Percentiles rank a stretch among this genome's conserved stretches.
phyloP scores from a whole-genome alignment of 2,329 filamentous ascomycete genomes.

The Aureobasidium sp. region DNA sequence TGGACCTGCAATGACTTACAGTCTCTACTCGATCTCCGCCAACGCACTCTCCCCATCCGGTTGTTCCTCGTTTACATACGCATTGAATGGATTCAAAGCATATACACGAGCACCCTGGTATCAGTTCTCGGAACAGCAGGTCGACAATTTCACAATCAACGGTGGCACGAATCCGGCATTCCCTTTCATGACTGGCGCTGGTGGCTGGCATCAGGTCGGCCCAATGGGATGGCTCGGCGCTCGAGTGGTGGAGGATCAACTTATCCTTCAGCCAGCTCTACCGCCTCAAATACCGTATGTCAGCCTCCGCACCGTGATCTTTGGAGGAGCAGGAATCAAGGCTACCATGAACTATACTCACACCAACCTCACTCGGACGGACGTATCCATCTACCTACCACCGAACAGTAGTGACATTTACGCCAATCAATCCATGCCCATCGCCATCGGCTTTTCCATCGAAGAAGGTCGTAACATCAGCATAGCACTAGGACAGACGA shows the following conservation, averaged over 20 bases:
- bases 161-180: slow-evolving; percentile 61
- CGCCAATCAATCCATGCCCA: slow-evolving; percentile 46
- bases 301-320: slow-evolving; percentile 57
- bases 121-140: slow-evolving; percentile 61
- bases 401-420: slow-evolving; percentile 48
- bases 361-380: slow-evolving; percentile 50
- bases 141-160: slow-evolving; percentile 52
- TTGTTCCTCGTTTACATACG: slow-evolving; percentile 61
- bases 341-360: slow-evolving; percentile 56
- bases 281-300: slow-evolving; percentile 57
- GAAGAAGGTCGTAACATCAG: slow-evolving; percentile 34
- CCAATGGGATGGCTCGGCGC: slow-evolving; percentile 61
- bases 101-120: slow-evolving; percentile 61
- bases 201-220: slow-evolving; percentile 59
- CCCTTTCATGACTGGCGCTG: slow-evolving; percentile 63
- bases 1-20: slow-evolving; percentile 67
- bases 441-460: slow-evolving; percentile 39
- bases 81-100: slow-evolving; percentile 53
- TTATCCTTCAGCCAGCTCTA: slow-evolving; percentile 57
- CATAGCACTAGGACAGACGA: slow-evolving; percentile 39
- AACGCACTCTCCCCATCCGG: slow-evolving; percentile 58
- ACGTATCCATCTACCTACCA: slow-evolving; percentile 34
- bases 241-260: slow-evolving; percentile 48
- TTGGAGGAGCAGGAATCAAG: slow-evolving; percentile 55
- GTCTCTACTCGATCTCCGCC: slow-evolving; percentile 59